phyloP scores from a whole-genome alignment of 805 yeast genomes.

The Sugiyamaella chiloensis region DNA sequence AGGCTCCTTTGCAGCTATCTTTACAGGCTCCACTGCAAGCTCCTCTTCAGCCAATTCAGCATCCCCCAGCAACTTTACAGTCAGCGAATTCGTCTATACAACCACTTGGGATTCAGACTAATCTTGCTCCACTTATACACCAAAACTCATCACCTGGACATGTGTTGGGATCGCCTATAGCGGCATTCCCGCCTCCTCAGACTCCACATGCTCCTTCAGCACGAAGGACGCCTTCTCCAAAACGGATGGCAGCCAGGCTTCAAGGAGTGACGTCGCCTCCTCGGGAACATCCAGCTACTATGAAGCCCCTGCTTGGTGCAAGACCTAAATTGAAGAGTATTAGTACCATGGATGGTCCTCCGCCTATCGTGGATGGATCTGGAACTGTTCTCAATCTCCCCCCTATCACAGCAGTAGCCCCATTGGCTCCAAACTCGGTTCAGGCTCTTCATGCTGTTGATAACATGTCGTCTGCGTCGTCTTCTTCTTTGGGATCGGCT shows the following conservation, averaged over 20 bases:
- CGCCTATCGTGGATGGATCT: background rate
- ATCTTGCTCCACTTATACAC: background rate
- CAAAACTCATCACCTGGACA: background rate
- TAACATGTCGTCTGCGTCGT: background rate
- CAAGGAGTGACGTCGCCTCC: conserved; percentile 10
- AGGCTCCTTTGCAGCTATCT: background rate
- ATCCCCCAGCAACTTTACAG: background rate
- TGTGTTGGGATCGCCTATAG: background rate
- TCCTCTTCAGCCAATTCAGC: background rate
- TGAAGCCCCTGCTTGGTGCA: conserved; percentile 2
- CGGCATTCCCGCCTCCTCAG: conserved; percentile 1
- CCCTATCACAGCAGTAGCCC: background rate
- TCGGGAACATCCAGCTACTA: background rate
- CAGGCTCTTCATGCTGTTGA: too few species aligned
- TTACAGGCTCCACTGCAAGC: background rate
- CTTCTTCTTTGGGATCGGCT: background rate
- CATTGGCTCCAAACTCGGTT: background rate
- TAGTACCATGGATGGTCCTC: conserved; percentile 2
- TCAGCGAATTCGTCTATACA: background rate
- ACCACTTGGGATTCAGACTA: background rate
- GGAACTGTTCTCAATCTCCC: background rate
- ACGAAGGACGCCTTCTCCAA: conserved; percentile 24
- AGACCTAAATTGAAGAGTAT: conserved; percentile 8
- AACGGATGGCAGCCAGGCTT: conserved; percentile 18
- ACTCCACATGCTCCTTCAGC: background rate